Conservation (phyloP, 2,329 filamentous ascomycete species). For the Coniella vitis region DNA sequence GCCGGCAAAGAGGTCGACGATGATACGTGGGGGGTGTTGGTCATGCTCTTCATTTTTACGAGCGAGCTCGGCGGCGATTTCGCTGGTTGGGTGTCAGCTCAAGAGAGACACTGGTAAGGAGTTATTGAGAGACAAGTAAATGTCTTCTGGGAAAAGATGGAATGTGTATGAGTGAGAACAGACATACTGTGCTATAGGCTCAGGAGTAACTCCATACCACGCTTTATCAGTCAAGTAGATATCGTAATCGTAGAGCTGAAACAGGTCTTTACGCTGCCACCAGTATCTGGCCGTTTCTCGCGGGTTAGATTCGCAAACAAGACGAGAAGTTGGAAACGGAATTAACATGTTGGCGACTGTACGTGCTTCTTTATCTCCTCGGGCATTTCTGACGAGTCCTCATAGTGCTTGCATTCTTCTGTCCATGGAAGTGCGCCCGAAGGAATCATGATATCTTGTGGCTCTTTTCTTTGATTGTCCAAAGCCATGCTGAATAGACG, state of each 20-base stretch:
- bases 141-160: neutral
- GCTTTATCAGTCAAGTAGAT: constrained; percentile 87
- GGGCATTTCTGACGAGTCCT: constrained; percentile 62
- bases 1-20: constrained; percentile 87
- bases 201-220: constrained; percentile 96
- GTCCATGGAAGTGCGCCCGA: constrained; percentile 45
- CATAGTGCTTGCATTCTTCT: constrained; percentile 69
- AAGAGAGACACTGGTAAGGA: neutral
- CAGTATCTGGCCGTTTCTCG: constrained; percentile 63
- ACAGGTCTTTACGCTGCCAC: constrained; percentile 81
- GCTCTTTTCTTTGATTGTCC: neutral
- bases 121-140: constrained; percentile 5
- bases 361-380: constrained; percentile 76
- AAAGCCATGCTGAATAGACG: neutral
- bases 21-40: constrained; percentile 25
- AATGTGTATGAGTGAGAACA: neutral
- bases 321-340: neutral
- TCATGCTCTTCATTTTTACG: constrained; percentile 43
- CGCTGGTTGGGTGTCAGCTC: constrained; percentile 34
- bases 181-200: constrained; percentile 74
- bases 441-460: constrained; percentile 30
- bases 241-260: constrained; percentile 78
- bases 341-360: too few species aligned
- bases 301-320: neutral
- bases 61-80: constrained; percentile 68